Base-by-base conservation (phyloP, 345 rosid genomes). In the Salix koriyanagi region DNA sequence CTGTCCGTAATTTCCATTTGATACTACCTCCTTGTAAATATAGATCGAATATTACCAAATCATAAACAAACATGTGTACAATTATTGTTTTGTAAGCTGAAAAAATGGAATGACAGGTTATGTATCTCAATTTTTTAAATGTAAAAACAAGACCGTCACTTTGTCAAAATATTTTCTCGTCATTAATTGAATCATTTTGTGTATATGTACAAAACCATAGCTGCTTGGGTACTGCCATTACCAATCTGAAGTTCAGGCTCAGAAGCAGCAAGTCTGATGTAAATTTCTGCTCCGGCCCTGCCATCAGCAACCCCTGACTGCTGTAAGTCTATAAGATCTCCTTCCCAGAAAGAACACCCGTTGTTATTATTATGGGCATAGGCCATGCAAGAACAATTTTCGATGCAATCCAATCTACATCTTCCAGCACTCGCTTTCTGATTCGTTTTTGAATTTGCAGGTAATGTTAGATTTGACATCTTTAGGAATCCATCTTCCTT, bases 401-500 rank as follows among this genome's bases (percentile, higher is more conserved):
- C 32, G 1, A 28, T 6, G 69, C 69, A 46, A 14, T 46, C 14
- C 50, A 13, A 46, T 46, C 50, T 46, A 32, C 69, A 65, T 65
- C 36, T 30, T 30, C 21, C 34, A 25, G 16, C 69, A 32, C 69
- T 65, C 21, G 4, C 8, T 30, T 5, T 8, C 6, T 26, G 37
- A 14, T 13, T 32, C 14, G 34, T 23, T 65, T 18, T 65, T 16
- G 39, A 30, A 65, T 12, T 65, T 13, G 14, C 69, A 1, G 69
- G 69, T 26, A 64, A 58, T 8, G 1, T 2, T 56, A 73, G 7
- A 36, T 76, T 32, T 4, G 62, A 10, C 36, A 54, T 14, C 25
- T 5, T 0, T 9, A 72, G 66, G 75, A 74, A 84, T 6, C 54
- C 10, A 30, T 79, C 84, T 15, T 25, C 61, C 67, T 65, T 32